Percentiles rank a stretch among this genome's conserved stretches.
These are phyloP conservation scores for Kodamaea sp. DNA, from an alignment of 1,139 yeast species.

Conservation along the genomic window DNA sequence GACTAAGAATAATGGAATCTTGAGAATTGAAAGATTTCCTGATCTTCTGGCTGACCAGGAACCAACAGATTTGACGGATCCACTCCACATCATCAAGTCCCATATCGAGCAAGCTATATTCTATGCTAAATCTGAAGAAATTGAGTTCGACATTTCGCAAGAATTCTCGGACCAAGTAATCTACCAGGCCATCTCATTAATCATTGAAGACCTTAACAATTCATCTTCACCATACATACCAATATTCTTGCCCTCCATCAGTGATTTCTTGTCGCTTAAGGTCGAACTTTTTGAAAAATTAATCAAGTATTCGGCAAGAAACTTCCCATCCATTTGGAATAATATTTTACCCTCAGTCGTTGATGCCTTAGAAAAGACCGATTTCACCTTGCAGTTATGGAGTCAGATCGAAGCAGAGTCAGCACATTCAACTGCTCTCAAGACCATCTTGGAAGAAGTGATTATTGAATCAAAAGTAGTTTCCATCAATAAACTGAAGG, in stretches of 20 bases:
- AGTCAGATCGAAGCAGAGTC: conserved; percentile 26
- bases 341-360: conserved; percentile 38
- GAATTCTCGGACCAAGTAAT: conserved; percentile 37
- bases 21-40: conserved; percentile 56
- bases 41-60: conserved; percentile 19
- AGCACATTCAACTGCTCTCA: conserved; percentile 10
- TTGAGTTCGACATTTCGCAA: conserved; percentile 56
- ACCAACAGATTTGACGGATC: conserved; percentile 20
- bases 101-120: conserved; percentile 83
- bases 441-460: conserved; percentile 18
- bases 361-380: conserved; percentile 56
- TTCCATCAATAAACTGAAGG: conserved; percentile 7
- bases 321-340: conserved; percentile 42
- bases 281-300: conserved; percentile 36
- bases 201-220: conserved; percentile 55
- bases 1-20: conserved; percentile 62
- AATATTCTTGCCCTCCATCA: conserved; percentile 27
- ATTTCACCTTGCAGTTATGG: conserved; percentile 57
- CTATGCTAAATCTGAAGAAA: conserved; percentile 45
- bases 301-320: conserved; percentile 44
- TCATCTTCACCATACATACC: conserved; percentile 51
- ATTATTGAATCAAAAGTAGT: conserved; percentile 13
- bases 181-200: conserved; percentile 48
- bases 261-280: conserved; percentile 28
- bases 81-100: conserved; percentile 54